A percentile compares a stretch with the other conserved stretches of the same genome.
phyloP scores from a whole-genome alignment of 495 filamentous ascomycete genomes.

The Neurospora sp. region DNA sequence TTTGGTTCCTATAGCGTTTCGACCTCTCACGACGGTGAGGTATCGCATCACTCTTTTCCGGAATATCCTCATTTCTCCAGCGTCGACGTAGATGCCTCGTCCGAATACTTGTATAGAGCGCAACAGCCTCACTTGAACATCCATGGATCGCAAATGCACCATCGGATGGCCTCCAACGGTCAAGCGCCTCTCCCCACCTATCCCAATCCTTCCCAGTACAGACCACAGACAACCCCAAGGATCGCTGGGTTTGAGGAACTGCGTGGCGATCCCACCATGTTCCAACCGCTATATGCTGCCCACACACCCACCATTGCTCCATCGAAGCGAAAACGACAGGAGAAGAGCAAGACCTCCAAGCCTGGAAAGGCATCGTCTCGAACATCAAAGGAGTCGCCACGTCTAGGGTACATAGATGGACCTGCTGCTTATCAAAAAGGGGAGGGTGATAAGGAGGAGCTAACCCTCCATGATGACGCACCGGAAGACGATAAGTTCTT shows the following conservation, averaged over 20 bases:
- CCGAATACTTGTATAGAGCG: constrained; percentile 3
- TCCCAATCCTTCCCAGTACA: constrained; percentile 15
- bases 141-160: constrained; percentile 14
- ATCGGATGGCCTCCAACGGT: constrained; percentile 14
- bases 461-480: constrained; percentile 29
- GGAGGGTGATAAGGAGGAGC: constrained; percentile 14
- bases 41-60: constrained; percentile 15
- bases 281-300: constrained; percentile 11
- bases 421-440: background rate
- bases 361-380: constrained; percentile 12
- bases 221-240: constrained; percentile 10
- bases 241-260: constrained; percentile 21
- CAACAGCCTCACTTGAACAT: constrained; percentile 7
- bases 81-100: constrained; percentile 7
- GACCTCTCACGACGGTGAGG: constrained; percentile 11
- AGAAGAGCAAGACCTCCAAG: constrained; percentile 14
- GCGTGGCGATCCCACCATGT: constrained; percentile 9
- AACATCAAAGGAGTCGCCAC: constrained; percentile 13
- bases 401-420: constrained; percentile 4
- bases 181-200: constrained; percentile 9
- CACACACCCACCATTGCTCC: constrained; percentile 18
- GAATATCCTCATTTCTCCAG: constrained; percentile 12
- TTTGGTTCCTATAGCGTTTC: constrained; percentile 24
- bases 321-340: constrained; percentile 3
- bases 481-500: constrained; percentile 37